Conservation (phyloP, 164 flowering plant genomes). For the Nelumbo lutea region DNA sequence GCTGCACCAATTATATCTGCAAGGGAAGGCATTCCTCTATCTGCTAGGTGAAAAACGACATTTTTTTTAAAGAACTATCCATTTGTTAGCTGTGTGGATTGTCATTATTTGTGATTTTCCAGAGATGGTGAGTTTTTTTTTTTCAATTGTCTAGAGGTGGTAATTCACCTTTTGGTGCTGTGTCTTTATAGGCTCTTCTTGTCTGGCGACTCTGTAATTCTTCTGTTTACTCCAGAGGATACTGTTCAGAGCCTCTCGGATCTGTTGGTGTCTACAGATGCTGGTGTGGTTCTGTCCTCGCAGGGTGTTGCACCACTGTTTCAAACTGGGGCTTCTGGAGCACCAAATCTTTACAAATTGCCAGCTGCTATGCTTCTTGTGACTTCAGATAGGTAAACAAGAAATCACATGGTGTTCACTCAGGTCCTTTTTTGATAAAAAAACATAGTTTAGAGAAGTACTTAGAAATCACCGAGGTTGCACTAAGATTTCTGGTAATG, state of each 20-base stretch:
- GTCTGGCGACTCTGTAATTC: constrained; percentile 38
- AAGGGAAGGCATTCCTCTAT: constrained; percentile 44
- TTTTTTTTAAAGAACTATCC: not conserved
- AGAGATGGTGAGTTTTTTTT: too few species aligned
- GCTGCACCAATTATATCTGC: constrained; percentile 46
- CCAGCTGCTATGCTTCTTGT: constrained; percentile 42
- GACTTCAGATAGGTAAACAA: constrained; percentile 43
- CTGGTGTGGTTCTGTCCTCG: constrained; percentile 41
- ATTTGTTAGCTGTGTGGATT: too few species aligned
- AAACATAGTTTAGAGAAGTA: not conserved
- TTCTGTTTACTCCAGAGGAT: constrained; percentile 46
- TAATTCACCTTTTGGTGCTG: constrained; percentile 3
- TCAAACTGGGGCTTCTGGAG: constrained; percentile 27
- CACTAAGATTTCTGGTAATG: too few species aligned
- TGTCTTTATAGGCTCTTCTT: constrained; percentile 34
- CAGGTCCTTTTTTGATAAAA: not conserved
- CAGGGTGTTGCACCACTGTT: constrained; percentile 42
- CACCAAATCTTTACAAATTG: constrained; percentile 28
- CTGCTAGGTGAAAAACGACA: constrained; percentile 33
- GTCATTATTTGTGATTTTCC: too few species aligned
- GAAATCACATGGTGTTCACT: not conserved
- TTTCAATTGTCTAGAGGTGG: not conserved
- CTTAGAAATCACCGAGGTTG: too few species aligned
- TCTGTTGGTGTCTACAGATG: constrained; percentile 32
- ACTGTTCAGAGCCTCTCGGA: constrained; percentile 29